Percentiles rank a stretch among this genome's conserved stretches.
phyloP scores from a whole-genome alignment of 1,284 basidiomycete genomes.

The Moniliophthora roreri region DNA sequence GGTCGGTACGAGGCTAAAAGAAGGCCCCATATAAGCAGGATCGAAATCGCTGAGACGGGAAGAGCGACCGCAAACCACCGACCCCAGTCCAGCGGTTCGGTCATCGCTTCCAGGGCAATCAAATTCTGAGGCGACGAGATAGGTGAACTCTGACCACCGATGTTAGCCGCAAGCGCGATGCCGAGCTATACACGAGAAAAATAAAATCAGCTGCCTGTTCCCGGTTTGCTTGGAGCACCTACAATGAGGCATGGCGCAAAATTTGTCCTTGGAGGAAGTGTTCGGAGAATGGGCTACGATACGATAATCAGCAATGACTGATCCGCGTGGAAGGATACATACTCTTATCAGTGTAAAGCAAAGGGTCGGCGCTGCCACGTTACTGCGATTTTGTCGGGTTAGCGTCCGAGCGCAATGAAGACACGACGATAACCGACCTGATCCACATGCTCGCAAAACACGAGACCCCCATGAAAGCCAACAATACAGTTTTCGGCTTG shows the following conservation, averaged over 20 bases:
- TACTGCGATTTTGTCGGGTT: slow-evolving; percentile 48
- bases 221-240: slow-evolving; percentile 28
- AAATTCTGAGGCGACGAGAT: slow-evolving; percentile 97
- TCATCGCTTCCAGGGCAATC: slow-evolving; percentile 90
- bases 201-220: slow-evolving; percentile 5
- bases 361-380: slow-evolving; percentile 96
- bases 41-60: slow-evolving; percentile 85
- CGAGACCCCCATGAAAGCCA: slow-evolving; percentile 95
- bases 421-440: slow-evolving; percentile 46
- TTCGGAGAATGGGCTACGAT: slow-evolving; percentile 86
- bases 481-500: slow-evolving; percentile 81
- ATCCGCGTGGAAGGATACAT: slow-evolving; percentile 10
- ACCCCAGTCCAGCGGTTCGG: slow-evolving; percentile 85
- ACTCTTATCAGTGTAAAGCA: slow-evolving; percentile 97
- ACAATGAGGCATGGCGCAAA: slow-evolving; percentile 94
- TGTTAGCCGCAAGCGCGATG: slow-evolving; percentile 96
- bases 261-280: slow-evolving; percentile 82
- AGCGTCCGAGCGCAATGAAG: slow-evolving; percentile 27
- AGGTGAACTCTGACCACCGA: slow-evolving; percentile 95
- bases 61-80: slow-evolving; percentile 95
- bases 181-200: slow-evolving; percentile 61
- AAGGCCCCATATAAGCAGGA: slow-evolving; percentile 90
- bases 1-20: slow-evolving; percentile 85
- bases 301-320: slow-evolving; percentile 7
- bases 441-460: slow-evolving; percentile 99